These are phyloP conservation scores for Hyphopichia buzzinii DNA, from an alignment of 1,139 yeast species.

Conservation along the genomic window DNA sequence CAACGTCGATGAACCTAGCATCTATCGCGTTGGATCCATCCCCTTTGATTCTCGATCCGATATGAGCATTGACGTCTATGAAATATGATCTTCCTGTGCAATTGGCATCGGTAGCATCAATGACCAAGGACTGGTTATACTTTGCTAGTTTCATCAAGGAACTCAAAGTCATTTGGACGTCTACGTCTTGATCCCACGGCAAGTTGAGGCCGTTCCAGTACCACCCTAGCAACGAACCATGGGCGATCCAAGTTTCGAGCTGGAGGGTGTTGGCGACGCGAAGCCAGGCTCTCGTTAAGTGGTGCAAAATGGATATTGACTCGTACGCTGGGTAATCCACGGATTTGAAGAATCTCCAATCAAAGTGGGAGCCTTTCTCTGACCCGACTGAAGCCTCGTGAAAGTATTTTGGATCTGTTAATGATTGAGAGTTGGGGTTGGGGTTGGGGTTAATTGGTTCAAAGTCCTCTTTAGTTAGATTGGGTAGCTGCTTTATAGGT, in stretches of 20 bases:
- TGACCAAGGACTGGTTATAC: constrained; percentile 46
- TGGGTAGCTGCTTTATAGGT: too few species aligned
- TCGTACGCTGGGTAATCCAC: constrained; percentile 31
- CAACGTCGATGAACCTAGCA: constrained; percentile 57
- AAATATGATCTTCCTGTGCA: constrained; percentile 23
- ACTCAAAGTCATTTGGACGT: constrained; percentile 50
- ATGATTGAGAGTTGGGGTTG: too few species aligned
- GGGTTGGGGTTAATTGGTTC: too few species aligned
- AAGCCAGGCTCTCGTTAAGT: constrained; percentile 54
- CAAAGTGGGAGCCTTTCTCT: constrained; percentile 20
- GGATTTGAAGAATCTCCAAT: constrained; percentile 22
- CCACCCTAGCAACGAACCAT: constrained; percentile 61
- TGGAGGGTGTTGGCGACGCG: constrained; percentile 43
- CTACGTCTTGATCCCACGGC: constrained; percentile 67
- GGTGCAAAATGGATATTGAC: constrained; percentile 42
- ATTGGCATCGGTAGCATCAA: constrained; percentile 28
- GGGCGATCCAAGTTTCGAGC: constrained; percentile 55
- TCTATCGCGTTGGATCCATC: constrained; percentile 53
- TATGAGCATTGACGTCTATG: constrained; percentile 50
- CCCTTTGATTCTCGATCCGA: constrained; percentile 27
- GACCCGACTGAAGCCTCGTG: constrained; percentile 14
- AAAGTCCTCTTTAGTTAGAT: too few species aligned
- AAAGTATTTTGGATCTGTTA: constrained; percentile 15
- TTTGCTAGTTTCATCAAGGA: constrained; percentile 41
- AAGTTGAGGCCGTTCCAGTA: constrained; percentile 57